Evolutionary conservation across 192 early-diverging fungal genomes (phyloP), one percentile per base, ranked within the genome.

Genomic region (Backusella liffmaniae): DNA sequence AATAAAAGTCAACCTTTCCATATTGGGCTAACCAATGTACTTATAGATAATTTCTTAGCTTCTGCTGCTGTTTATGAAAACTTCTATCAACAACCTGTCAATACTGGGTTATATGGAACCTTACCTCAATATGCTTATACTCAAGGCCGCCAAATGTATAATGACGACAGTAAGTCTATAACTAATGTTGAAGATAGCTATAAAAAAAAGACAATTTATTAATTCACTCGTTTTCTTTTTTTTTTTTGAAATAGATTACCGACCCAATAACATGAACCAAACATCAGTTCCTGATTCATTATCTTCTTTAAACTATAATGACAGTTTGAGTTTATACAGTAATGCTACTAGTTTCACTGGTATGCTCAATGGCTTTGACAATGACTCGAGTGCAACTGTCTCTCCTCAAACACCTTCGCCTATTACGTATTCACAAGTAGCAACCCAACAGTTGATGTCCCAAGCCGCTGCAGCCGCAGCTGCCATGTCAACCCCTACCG

Each of bases 121-220:
- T 62, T 62, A 29, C 10, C 56, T 29, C 56, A 62, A 62, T 62
- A 62, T 12, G 10, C 9, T 62, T 62, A 29, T 29, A 29, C 56
- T 29, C 56, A 62, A 62, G 56, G 23, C 7, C 34, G 67, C 1
- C 34, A 37, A 10, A 8, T 9, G 0, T 69, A 69, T 69, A 69
- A 69, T 36, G 67, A 69, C 7, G 36, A 69, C 37, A 69, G 67
- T 69, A 69, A 69, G 67, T 59, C 26, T 56, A 56, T 23, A 56
- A 23, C 16, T 8, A 10, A 21, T 21, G 9, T 56, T 56, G 6
- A 56, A 18, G 13, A 15, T 51, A 51, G 13, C 4, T 51, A 16
- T 26, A 26, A 26, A 26, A 26, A 18, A 18, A 5, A 18, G 1
- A n/a, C 16, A 18, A 9, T 21, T 53, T 59, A 59, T 59, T 59